Evolutionary conservation across 495 filamentous ascomycete genomes (phyloP).

Genomic region (Barbatosphaeria neglecta): DNA sequence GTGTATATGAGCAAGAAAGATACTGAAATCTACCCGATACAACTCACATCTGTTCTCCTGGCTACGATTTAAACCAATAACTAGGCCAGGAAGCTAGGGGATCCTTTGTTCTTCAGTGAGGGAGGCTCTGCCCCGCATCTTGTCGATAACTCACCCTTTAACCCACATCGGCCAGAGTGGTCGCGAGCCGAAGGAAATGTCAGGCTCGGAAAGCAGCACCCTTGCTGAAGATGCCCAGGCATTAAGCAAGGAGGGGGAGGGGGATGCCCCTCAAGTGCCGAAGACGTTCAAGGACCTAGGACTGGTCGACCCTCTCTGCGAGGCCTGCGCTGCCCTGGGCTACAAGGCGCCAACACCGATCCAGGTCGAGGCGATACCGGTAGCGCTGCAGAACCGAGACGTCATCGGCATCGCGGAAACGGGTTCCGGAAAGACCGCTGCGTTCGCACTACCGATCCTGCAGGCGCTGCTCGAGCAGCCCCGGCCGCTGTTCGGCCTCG

Average conservation of each 20-base stretch:
- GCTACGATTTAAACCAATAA: too few relatives aligned
- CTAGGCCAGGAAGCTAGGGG: too few relatives aligned
- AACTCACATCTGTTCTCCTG: too few relatives aligned
- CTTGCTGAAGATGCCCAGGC: background rate
- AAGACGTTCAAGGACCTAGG: conserved; percentile 80
- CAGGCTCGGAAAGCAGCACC: background rate
- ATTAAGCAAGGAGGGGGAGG: background rate
- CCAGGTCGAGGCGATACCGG: conserved; percentile 53
- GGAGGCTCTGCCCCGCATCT: background rate
- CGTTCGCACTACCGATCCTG: conserved; percentile 82
- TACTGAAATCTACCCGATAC: too few relatives aligned
- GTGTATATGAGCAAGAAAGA: too few relatives aligned
- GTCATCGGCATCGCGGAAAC: conserved; percentile 92
- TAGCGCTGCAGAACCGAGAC: conserved; percentile 71
- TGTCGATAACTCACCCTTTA: too few relatives aligned
- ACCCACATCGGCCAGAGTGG: too few relatives aligned
- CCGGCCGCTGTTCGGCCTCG: conserved; percentile 61
- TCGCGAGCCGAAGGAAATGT: background rate
- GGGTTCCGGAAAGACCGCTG: conserved; percentile 83
- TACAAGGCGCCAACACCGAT: conserved; percentile 79
- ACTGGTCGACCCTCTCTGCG: conserved; percentile 75
- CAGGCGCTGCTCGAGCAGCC: conserved; percentile 80
- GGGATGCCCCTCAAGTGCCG: conserved; percentile 10
- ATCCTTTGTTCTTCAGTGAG: too few relatives aligned
- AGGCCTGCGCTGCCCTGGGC: conserved; percentile 68